A percentile compares a stretch with the other conserved stretches of the same genome.
These are phyloP conservation scores for Erigeron canadensis DNA, from an alignment of 129 eudicot genomes.

Conservation along the genomic window DNA sequence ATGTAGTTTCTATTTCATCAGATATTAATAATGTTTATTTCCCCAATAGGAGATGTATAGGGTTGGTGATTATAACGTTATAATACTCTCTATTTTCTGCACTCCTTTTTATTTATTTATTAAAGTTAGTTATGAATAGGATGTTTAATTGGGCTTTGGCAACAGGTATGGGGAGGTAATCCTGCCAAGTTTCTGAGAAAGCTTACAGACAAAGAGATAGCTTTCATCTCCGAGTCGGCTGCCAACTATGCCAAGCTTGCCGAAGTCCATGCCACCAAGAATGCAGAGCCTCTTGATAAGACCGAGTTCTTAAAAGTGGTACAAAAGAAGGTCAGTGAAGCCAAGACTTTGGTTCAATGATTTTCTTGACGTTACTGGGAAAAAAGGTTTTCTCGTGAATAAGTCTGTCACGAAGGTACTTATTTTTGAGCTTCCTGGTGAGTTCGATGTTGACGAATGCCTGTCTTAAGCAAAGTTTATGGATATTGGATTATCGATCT, in stretches of 20 bases:
- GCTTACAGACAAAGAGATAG: constrained; percentile 78
- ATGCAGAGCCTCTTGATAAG: constrained; percentile 61
- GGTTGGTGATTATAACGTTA: not conserved
- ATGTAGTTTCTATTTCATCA: too few relatives aligned
- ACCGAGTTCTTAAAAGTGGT: constrained; percentile 60
- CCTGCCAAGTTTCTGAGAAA: constrained; percentile 79
- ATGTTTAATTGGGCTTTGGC: constrained; percentile 8
- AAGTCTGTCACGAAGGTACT: constrained; percentile 8
- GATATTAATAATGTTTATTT: too few relatives aligned
- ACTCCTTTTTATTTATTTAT: not conserved
- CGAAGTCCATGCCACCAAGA: constrained; percentile 66
- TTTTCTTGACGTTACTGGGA: constrained; percentile 18
- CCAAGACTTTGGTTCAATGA: constrained; percentile 50
- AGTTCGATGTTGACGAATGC: constrained; percentile 33
- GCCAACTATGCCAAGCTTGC: constrained; percentile 65
- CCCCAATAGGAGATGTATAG: too few relatives aligned
- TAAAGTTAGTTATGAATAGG: not conserved
- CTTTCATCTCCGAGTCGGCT: constrained; percentile 67
- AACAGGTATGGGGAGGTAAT: constrained; percentile 88
- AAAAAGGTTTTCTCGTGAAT: constrained; percentile 17
- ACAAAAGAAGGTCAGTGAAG: constrained; percentile 55
- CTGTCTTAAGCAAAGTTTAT: constrained; percentile 17
- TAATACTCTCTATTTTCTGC: not conserved
- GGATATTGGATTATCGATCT: constrained; percentile 23
- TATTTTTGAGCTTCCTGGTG: constrained; percentile 20